Base-by-base conservation (phyloP, 2,329 filamentous ascomycete species). In the Ilyonectria sp. region DNA sequence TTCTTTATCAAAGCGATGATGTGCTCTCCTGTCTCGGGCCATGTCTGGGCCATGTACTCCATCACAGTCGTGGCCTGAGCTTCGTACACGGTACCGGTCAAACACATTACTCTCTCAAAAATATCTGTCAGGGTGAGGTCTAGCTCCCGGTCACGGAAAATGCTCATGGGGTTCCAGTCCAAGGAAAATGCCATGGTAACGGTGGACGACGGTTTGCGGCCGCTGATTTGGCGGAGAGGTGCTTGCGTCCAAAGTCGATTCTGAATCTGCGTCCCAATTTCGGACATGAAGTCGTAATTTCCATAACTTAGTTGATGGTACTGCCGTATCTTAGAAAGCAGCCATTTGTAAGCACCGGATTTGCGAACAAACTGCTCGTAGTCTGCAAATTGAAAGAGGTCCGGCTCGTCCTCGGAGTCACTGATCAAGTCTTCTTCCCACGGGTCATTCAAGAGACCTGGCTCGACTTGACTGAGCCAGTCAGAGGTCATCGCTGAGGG, bases 41-140 rank as follows among this genome's bases (percentile, higher is more conserved):
- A 56, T 17, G 17, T 19, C 31, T 56, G 53, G 23, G 19, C 15
- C 35, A 56, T 56, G 37, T 56, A 56, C 4, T 46, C 53, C 4
- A 1, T 8, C n/a, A 56, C 53, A 4, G 53, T 44, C 13, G 53
- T 19, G 26, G 53, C 53, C 19, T 56, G 53, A 17, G 53, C 53
- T n/a, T 56, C 53, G 33, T 19, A 31, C 23, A n/a, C n/a, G 7
- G 53, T 17, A 31, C 53, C 37, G 15, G 53, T 56, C 13, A 56
- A 6, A 19, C 53, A 56, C 2, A 56, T 13, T 2, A 56, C n/a
- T 19, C 43, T 44, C 15, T 29, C 37, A 5, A 56, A 13, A 13
- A 4, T 44, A 6, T 43, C 23, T 31, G 13, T n/a, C 17, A 19
- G 10, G 13, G 31, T 31, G 4, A 21, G 10, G 21, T 44, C 37